These are phyloP conservation scores for Lithohypha guttulata DNA, from an alignment of 2,329 filamentous ascomycete species.

Conservation along the genomic window DNA sequence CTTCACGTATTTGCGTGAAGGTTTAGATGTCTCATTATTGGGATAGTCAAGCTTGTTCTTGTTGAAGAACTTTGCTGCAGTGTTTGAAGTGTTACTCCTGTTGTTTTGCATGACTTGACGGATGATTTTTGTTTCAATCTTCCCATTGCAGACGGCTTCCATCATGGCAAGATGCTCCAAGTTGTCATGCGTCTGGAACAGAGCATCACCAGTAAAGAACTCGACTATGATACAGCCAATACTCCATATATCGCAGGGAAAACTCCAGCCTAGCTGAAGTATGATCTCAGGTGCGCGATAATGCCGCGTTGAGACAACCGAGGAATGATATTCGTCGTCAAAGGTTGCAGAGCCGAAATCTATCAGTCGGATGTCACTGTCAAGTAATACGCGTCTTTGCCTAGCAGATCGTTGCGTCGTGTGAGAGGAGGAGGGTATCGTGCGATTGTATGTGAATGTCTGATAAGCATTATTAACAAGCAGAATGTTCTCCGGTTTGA, in stretches of 20 bases:
- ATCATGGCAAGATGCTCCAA: slow-evolving; percentile 60
- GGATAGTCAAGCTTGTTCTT: slow-evolving; percentile 52
- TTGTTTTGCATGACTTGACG: slow-evolving; percentile 41
- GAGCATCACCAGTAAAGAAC: slow-evolving; percentile 57
- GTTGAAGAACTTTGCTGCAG: slow-evolving; percentile 49
- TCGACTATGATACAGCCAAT: slow-evolving; percentile 59
- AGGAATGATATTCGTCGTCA: slow-evolving; percentile 58
- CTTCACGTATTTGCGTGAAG: slow-evolving; percentile 55
- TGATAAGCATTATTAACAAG: slow-evolving; percentile 55
- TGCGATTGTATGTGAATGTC: slow-evolving; percentile 59
- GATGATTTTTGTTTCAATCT: slow-evolving; percentile 46
- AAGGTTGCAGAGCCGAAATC: slow-evolving; percentile 60
- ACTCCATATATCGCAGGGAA: slow-evolving; percentile 59
- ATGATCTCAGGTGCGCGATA: slow-evolving; percentile 60
- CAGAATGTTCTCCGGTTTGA: slow-evolving; percentile 55
- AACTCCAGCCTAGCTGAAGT: slow-evolving; percentile 56
- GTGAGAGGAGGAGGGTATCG: slow-evolving; percentile 54
- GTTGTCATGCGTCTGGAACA: slow-evolving; percentile 60
- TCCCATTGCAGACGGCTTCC: slow-evolving; percentile 50
- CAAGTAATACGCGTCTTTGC: slow-evolving; percentile 52
- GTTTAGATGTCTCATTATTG: slow-evolving; percentile 50
- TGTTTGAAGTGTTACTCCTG: slow-evolving; percentile 39
- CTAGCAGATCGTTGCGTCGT: slow-evolving; percentile 47
- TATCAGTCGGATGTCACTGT: slow-evolving; percentile 56
- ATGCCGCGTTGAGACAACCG: slow-evolving; percentile 55